Evolutionary conservation across 2,329 filamentous ascomycete species (phyloP).

Genomic region (Apiospora hydei): DNA sequence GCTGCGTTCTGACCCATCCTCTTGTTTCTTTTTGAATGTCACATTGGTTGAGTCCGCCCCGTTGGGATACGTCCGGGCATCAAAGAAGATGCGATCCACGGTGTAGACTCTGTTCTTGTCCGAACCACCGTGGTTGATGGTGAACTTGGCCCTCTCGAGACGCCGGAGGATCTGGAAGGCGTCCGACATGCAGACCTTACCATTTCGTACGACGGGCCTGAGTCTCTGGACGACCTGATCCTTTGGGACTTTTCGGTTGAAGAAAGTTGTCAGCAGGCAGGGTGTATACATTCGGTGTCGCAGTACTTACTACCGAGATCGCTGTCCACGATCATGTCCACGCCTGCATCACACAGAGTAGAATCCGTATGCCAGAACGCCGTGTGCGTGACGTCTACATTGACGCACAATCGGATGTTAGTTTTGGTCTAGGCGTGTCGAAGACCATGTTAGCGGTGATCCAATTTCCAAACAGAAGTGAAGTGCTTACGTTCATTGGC

Average conservation of each 20-base stretch:
- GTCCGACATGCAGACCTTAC: conserved; percentile 50
- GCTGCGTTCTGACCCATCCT: too few relatives aligned
- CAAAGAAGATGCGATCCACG: conserved; percentile 59
- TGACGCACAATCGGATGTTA: conserved; percentile 67
- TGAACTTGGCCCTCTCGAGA: conserved; percentile 63
- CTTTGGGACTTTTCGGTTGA: too few relatives aligned
- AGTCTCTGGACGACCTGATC: conserved; percentile 46
- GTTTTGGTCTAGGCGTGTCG: conserved; percentile 54
- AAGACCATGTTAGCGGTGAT: too few relatives aligned
- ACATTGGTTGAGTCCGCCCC: conserved; percentile 49
- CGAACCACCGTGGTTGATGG: conserved; percentile 61
- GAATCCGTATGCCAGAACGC: conserved; percentile 75
- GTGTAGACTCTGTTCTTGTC: conserved; percentile 57
- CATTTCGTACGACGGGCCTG: conserved; percentile 30
- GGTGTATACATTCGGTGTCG: conserved; percentile 28
- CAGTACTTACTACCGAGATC: conserved; percentile 31
- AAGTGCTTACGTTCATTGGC: conserved; percentile 66
- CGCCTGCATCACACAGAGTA: conserved; percentile 49
- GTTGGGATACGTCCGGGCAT: conserved; percentile 43
- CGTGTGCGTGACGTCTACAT: conserved; percentile 90
- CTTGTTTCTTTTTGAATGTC: conserved; percentile 54
- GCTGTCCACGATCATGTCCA: conserved; percentile 33
- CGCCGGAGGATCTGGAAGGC: conserved; percentile 63
- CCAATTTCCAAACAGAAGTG: too few relatives aligned
- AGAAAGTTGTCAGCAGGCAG: background rate